These are phyloP conservation scores for Cenococcum geophilum DNA, from an alignment of 495 filamentous ascomycete species.

Conservation along the genomic window DNA sequence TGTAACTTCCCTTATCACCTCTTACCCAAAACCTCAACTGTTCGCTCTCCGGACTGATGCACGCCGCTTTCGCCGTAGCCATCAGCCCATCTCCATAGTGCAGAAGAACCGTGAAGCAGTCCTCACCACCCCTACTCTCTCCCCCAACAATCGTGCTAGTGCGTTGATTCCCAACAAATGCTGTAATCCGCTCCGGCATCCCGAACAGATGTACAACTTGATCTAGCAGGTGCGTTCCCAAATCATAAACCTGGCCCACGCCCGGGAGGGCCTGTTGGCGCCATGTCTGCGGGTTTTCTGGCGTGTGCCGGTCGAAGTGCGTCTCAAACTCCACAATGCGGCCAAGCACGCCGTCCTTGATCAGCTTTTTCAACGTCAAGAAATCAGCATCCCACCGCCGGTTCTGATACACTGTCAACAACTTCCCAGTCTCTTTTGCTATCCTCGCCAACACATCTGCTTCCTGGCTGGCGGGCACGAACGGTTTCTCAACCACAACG, in stretches of 20 bases:
- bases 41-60: slow-evolving; percentile 61
- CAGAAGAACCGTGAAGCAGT: slow-evolving; percentile 63
- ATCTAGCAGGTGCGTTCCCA: slow-evolving; percentile 78
- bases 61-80: slow-evolving; percentile 62
- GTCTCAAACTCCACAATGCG: slow-evolving; percentile 73
- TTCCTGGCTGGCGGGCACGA: slow-evolving; percentile 66
- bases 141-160: neutral
- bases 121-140: slow-evolving; percentile 55
- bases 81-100: slow-evolving; percentile 56
- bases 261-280: slow-evolving; percentile 63
- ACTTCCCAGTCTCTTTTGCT: slow-evolving; percentile 52
- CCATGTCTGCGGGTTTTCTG: slow-evolving; percentile 54
- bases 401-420: slow-evolving; percentile 84
- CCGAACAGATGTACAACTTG: slow-evolving; percentile 75
- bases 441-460: slow-evolving; percentile 61
- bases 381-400: slow-evolving; percentile 83
- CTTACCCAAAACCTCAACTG: slow-evolving; percentile 78
- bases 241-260: slow-evolving; percentile 69
- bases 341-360: slow-evolving; percentile 53
- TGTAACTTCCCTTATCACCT: slow-evolving; percentile 73
- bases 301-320: slow-evolving; percentile 76
- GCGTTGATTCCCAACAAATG: slow-evolving; percentile 61
- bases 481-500: slow-evolving; percentile 83
- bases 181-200: slow-evolving; percentile 61
- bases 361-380: slow-evolving; percentile 61